Evolutionary conservation across 352 stramenopile species (phyloP).

Genomic region (Phytophthora brassicae): DNA sequence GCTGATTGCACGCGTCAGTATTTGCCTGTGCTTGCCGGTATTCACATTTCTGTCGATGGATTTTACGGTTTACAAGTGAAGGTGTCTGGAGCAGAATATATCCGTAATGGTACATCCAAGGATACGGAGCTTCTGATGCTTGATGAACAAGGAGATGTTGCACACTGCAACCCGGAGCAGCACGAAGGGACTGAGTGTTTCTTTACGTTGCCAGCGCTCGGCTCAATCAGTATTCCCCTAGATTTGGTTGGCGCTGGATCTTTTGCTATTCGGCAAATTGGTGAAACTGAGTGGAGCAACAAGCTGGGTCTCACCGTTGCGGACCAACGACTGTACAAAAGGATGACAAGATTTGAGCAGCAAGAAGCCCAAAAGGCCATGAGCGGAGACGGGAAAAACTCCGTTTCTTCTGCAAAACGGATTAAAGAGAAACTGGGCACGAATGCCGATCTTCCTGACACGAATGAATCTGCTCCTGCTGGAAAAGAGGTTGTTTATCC

Average conservation of each 20-base stretch:
- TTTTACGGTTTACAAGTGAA: constrained; percentile 81
- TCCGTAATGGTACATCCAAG: constrained; percentile 83
- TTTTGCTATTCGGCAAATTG: constrained; percentile 84
- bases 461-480: constrained; percentile 41
- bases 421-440: constrained; percentile 73
- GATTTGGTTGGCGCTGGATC: constrained; percentile 66
- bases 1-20: constrained; percentile 65
- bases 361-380: constrained; percentile 62
- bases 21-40: constrained; percentile 64
- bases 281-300: constrained; percentile 87
- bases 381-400: constrained; percentile 44
- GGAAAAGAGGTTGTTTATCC: constrained; percentile 74
- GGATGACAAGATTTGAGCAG: constrained; percentile 73
- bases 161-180: constrained; percentile 64
- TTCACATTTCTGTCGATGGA: constrained; percentile 73
- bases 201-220: constrained; percentile 54
- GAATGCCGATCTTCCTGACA: constrained; percentile 51
- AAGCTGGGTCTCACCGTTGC: constrained; percentile 63
- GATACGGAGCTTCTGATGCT: constrained; percentile 73
- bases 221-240: constrained; percentile 68
- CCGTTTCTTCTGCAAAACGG: constrained; percentile 50
- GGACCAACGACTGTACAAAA: constrained; percentile 77
- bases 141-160: constrained; percentile 48
- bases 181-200: constrained; percentile 46
- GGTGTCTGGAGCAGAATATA: constrained; percentile 62